These are phyloP conservation scores for Caryopteris hybrid DNA, from an alignment of 305 asterid species.

Conservation along the genomic window DNA sequence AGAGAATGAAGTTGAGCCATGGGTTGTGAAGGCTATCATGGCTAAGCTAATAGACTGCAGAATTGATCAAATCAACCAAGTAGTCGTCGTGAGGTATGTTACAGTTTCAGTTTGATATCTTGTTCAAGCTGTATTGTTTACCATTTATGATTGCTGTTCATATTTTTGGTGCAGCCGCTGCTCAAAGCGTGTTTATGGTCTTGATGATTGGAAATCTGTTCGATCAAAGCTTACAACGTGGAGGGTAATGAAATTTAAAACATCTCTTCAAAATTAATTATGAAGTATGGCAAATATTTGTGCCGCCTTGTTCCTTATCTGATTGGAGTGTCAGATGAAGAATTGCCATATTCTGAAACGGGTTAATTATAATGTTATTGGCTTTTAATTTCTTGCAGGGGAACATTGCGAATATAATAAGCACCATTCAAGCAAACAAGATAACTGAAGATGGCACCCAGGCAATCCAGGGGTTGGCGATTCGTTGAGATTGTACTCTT, in stretches of 20 bases:
- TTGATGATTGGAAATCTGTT: constrained; percentile 59
- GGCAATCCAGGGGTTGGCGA: constrained; percentile 51
- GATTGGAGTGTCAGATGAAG: not conserved
- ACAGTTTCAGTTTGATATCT: not conserved
- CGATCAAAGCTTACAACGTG: constrained; percentile 65
- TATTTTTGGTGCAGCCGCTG: constrained; percentile 47
- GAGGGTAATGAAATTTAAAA: constrained; percentile 52
- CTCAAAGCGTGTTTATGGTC: constrained; percentile 67
- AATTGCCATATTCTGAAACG: not conserved
- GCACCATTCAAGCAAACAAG: constrained; percentile 74
- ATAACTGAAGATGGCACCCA: constrained; percentile 57
- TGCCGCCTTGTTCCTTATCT: not conserved
- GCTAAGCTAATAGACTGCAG: constrained; percentile 80
- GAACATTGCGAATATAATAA: constrained; percentile 51
- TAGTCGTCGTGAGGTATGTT: constrained; percentile 66
- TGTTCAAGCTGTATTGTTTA: not conserved
- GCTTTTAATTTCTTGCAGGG: constrained; percentile 34
- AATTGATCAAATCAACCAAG: constrained; percentile 90
- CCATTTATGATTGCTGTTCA: not conserved
- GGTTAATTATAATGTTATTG: not conserved
- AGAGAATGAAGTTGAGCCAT: constrained; percentile 69
- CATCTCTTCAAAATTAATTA: not conserved
- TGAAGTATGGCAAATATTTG: not conserved
- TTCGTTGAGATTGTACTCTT: constrained; percentile 35
- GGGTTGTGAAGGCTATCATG: constrained; percentile 91